Evolutionary conservation across 176 grass and related monocot species (phyloP), one percentile per base, ranked within the genome.

Genomic region (Eremochloa ophiuroides): DNA sequence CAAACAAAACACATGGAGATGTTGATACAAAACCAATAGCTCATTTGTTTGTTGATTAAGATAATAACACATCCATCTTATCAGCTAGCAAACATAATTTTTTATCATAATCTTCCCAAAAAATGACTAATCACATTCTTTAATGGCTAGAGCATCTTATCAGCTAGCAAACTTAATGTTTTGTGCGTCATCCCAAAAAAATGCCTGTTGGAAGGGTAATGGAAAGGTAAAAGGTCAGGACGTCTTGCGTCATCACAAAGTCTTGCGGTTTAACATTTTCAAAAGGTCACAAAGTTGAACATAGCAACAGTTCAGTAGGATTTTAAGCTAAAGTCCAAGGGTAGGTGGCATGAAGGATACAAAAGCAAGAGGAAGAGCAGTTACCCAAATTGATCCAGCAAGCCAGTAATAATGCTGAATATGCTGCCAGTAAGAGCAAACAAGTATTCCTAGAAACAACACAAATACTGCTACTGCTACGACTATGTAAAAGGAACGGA

Each of bases 381-480:
- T 69, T 80, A 50, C n/a, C 50, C 58, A 82, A 69, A 75, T 38
- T 68, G 23, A 29, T 48, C 47, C n/a, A 60, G 28, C 47, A 86
- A 82, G 77, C 26, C 46, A 40, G 35, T 80, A 66, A 29, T 58
- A 50, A 76, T 83, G 55, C 31, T 71, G 30, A 89, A 76, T 64
- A 86, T 82, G 44, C 22, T 27, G 39, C 16, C 66, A 73, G 6
- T 48, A 76, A 56, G 33, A 39, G 78, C 39, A 38, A 77, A 82
- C n/a, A 80, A 80, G 38, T 46, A 84, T 28, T 53, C 47, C 20
- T 48, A 1, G 67, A 53, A 75, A 77, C n/a, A 85, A 13, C 7
- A 65, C 0, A 12, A 37, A 31, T 34, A 65, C 47, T 46, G 17
- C 14, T 13, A 48, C 28, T 83, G 47, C 62, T 70, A 76, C 18